Evolutionary conservation across 768 basidiomycete genomes (phyloP), one percentile per base, ranked within the genome.

Genomic region (Erythrobasidium yunnanense): DNA sequence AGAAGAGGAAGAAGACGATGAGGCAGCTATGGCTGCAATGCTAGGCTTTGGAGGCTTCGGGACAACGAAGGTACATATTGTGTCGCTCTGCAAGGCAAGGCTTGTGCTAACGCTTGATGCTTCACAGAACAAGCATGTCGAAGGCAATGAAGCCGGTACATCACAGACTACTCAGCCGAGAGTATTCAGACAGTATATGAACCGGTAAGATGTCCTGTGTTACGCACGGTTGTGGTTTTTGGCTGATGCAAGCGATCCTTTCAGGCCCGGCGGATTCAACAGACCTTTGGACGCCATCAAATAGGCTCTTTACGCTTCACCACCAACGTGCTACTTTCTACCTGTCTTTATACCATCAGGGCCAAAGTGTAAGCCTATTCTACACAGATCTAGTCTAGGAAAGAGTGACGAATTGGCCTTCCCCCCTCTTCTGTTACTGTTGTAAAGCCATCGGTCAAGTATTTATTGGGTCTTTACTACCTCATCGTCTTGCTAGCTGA

Each of bases 181-280:
- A 67, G 92, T 89, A 25, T 93, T 90, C 92, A 81, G 90, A 70
- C 93, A 97, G 77, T 99, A 99, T 76, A 99, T 99, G 93, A 96
- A 96, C 76, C 83, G 90, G 84, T 85, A 71, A 52, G 83, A 87
- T 84, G 84, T 27, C 51, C 79, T 57, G n/a, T 15, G 35, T 47
- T 0, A 4, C 15, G 15, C 45, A 42, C 4, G 32, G 15, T 55
- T 45, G 55, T 53, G 35, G 55, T 42, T 29, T 38, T 33, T 72
- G 75, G 65, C 73, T 70, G 71, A 32, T 30, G 13, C n/a, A 32
- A 4, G 27, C 23, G 32, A 32, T 23, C 29, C 7, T 22, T 25
- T 18, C 30, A 63, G 60, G 32, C 47, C 60, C 27, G 60, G 60
- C 30, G 73, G 73, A 38, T 71, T 72, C 70, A 69, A 55, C 76